Evolutionary conservation across 306 rosid genomes (phyloP).

Genomic region (Trifolium dubium): DNA sequence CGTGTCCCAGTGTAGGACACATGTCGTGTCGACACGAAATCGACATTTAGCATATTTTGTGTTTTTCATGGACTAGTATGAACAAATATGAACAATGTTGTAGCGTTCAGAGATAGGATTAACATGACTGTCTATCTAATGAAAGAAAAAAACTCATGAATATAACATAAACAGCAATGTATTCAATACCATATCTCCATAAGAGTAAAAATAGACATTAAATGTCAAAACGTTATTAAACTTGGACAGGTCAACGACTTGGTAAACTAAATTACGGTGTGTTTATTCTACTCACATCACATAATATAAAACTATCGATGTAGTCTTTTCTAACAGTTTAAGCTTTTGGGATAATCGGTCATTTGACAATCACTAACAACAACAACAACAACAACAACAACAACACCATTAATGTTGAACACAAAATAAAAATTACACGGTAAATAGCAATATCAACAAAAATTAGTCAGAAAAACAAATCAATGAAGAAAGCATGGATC

Average conservation of each 20-base stretch:
- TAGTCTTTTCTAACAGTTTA: no score
- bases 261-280: no score
- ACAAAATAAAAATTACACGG: background rate
- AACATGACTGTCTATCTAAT: background rate
- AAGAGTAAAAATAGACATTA: constrained; percentile 9
- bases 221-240: background rate
- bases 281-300: no score
- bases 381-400: background rate
- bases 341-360: no score
- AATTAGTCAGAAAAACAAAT: no score
- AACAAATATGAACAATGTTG: constrained; percentile 6
- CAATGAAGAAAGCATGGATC: no score
- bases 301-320: no score
- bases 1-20: no score
- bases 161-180: constrained; percentile 16
- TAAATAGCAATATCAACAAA: no score
- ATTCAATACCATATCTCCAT: constrained; percentile 51
- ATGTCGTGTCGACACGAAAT: no score
- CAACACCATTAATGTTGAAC: background rate
- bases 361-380: no score
- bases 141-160: background rate
- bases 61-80: background rate
- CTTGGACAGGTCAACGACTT: no score
- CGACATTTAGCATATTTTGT: background rate
- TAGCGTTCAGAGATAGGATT: background rate